Base-by-base conservation (phyloP, 805 yeast genomes). In the Teunomyces funiuensis region DNA sequence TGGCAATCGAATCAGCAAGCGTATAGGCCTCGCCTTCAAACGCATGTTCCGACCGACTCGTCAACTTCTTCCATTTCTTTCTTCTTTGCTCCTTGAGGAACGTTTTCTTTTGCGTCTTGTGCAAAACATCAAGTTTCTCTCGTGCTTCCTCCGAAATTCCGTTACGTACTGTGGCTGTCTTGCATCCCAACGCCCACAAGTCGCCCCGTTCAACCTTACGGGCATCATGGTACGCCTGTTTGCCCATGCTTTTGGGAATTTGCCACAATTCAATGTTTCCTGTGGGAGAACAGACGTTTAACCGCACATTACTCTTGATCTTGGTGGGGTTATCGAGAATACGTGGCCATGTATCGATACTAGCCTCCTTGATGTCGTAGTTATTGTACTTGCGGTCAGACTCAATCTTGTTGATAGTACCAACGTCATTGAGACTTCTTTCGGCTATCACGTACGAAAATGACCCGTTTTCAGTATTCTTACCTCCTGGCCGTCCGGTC, bases 231-330 rank as follows among this genome's bases (percentile, higher is more conserved):
- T 88, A 93, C 2, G 71, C 79, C 46, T 79, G 84, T 46, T 80
- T 79, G 5, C 88, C 85, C 41, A 77, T 72, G 14, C 95, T 81
- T 58, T 83, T 85, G 0, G 97, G 84, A 2, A 93, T 77, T 11
- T 82, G 82, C 96, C 97, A 89, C 44, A 82, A 80, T 63, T 91
- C 97, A 31, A 91, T 63, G 36, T 76, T 74, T 1, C 97, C 97
- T 10, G 83, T 74, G 0, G 90, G 77, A 0, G 88, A 80, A 69
- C 97, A 88, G 2, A 89, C 76, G 49, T 82, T 85, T 60, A 90
- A 71, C 17, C 79, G 69, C 13, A 91, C 93, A 64, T 89, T 95
- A 3, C 89, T 88, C 57, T 88, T 86, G 37, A 84, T 76, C 55
- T 88, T 88, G 54, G 75, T 50, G 2, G 98, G 98, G 15, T 74